Evolutionary conservation across 2,329 filamentous ascomycete genomes (phyloP).

Genomic region (Penicillium crustosum): DNA sequence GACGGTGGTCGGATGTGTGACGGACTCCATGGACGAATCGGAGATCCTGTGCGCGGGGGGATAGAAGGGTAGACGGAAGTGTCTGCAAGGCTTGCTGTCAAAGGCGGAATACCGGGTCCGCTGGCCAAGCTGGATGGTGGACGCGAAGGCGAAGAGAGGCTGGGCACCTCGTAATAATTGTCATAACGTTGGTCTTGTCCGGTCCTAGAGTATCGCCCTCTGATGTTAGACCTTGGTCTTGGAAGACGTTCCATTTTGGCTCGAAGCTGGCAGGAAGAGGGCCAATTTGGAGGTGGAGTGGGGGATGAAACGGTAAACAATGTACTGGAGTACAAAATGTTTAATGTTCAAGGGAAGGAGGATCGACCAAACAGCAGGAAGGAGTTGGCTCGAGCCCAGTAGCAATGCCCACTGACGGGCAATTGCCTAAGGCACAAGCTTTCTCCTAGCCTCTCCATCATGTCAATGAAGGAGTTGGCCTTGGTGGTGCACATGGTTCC

Average conservation of each 20-base stretch:
- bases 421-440: background rate
- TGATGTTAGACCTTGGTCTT: slow-evolving; percentile 25
- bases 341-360: slow-evolving; percentile 11
- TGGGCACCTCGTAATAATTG: slow-evolving; percentile 30
- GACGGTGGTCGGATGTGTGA: slow-evolving; percentile 68
- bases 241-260: slow-evolving; percentile 18
- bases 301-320: background rate
- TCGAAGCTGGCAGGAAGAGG: background rate
- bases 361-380: background rate
- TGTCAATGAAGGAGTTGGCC: slow-evolving; percentile 14
- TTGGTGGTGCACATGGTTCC: slow-evolving; percentile 5
- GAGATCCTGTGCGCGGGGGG: slow-evolving; percentile 39
- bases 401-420: slow-evolving; percentile 8
- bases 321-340: slow-evolving; percentile 6
- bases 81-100: slow-evolving; percentile 36
- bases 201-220: slow-evolving; percentile 18
- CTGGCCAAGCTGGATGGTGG: slow-evolving; percentile 45
- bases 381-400: background rate
- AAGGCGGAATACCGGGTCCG: slow-evolving; percentile 44
- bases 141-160: slow-evolving; percentile 36
- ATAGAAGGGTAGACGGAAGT: slow-evolving; percentile 40
- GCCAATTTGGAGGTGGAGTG: background rate
- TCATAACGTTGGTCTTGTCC: slow-evolving; percentile 19
- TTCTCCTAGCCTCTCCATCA: background rate
- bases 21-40: slow-evolving; percentile 56